Conservation (phyloP, 2,329 filamentous ascomycete species). For the Zalaria sp. region DNA sequence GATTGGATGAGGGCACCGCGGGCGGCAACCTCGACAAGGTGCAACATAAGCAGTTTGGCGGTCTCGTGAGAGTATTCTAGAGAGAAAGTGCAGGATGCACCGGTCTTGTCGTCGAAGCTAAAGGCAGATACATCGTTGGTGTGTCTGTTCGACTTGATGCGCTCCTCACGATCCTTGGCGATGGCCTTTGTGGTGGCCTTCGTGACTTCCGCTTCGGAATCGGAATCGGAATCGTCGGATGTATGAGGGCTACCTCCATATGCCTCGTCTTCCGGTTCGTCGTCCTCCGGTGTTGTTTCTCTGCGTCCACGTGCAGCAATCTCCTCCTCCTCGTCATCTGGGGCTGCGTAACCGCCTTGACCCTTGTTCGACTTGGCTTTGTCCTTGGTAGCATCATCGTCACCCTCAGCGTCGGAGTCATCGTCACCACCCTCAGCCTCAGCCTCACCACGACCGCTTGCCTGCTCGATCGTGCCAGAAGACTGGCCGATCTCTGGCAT, state of each 20-base stretch:
- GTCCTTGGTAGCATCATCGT: conserved; percentile 45
- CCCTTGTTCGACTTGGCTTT: conserved; percentile 63
- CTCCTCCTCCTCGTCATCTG: conserved; percentile 81
- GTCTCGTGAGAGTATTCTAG: conserved; percentile 68
- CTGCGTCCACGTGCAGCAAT: conserved; percentile 51
- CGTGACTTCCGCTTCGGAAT: conserved; percentile 16
- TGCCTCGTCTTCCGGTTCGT: conserved; percentile 46
- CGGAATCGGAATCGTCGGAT: conserved; percentile 18
- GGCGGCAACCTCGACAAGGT: conserved; percentile 70
- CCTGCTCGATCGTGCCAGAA: conserved; percentile 41
- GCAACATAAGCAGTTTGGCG: conserved; percentile 87
- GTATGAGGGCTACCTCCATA: conserved; percentile 31
- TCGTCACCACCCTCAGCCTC: conserved; percentile 44
- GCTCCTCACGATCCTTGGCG: conserved; percentile 42
- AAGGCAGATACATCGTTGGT: conserved; percentile 60
- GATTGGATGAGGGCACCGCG: conserved; percentile 74
- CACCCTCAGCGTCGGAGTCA: conserved; percentile 50
- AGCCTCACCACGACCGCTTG: conserved; percentile 24
- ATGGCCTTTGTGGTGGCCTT: conserved; percentile 21
- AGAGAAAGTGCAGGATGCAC: conserved; percentile 65
- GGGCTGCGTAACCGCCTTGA: conserved; percentile 78
- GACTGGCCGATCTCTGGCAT: conserved; percentile 62
- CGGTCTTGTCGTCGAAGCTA: conserved; percentile 60
- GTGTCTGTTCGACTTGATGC: conserved; percentile 43
- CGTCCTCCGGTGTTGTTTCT: conserved; percentile 44